phyloP scores from a whole-genome alignment of 2,329 filamentous ascomycete species.

The Dendrostoma leiphaemia region DNA sequence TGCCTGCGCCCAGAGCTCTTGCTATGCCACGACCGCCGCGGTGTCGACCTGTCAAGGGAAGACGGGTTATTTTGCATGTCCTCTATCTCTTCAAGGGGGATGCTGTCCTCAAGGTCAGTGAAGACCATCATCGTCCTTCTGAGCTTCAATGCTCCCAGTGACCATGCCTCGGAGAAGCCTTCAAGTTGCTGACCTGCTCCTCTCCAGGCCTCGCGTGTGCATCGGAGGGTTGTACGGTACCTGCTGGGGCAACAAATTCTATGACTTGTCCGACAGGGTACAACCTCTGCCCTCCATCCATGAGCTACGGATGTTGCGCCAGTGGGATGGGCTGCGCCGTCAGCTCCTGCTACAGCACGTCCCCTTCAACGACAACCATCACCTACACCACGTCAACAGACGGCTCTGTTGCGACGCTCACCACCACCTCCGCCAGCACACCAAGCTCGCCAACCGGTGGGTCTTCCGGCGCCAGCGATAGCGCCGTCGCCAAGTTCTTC shows the following conservation, averaged over 20 bases:
- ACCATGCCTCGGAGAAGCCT: background rate
- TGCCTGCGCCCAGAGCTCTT: conserved; percentile 45
- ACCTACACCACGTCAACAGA: conserved; percentile 46
- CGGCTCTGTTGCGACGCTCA: conserved; percentile 37
- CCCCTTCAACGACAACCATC: conserved; percentile 42
- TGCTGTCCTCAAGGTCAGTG: conserved; percentile 30
- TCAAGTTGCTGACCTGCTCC: conserved; percentile 27
- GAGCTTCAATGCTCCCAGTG: background rate
- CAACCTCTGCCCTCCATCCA: conserved; percentile 47
- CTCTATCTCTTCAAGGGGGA: conserved; percentile 31
- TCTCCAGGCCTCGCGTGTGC: conserved; percentile 44
- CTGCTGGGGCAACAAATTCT: conserved; percentile 38
- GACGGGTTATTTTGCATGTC: conserved; percentile 40
- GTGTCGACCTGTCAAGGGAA: conserved; percentile 35
- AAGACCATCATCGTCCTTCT: background rate
- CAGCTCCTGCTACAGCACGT: conserved; percentile 46
- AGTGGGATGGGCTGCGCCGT: conserved; percentile 48
- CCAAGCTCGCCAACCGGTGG: conserved; percentile 33
- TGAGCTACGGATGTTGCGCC: conserved; percentile 53
- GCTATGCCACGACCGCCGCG: conserved; percentile 44
- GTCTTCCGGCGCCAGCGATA: conserved; percentile 22
- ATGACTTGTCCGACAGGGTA: conserved; percentile 43
- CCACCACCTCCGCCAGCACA: conserved; percentile 37
- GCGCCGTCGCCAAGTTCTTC: conserved; percentile 39
- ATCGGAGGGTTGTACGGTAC: conserved; percentile 39